Evolutionary conservation across 768 basidiomycete species (phyloP), one percentile per base, ranked within the genome.

Genomic region (Macrolepiota albuminosa): DNA sequence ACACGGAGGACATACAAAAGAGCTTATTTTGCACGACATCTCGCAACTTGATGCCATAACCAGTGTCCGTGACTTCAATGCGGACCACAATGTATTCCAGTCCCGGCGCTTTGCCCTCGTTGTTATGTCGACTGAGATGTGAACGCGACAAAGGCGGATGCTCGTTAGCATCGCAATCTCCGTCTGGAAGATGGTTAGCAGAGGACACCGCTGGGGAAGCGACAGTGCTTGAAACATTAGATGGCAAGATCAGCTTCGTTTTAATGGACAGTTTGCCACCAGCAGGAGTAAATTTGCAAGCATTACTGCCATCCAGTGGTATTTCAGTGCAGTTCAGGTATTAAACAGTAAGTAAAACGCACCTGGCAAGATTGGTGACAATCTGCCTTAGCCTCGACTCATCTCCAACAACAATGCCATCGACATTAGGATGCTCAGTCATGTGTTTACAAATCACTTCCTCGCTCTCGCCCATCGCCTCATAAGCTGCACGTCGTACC

Each of bases 301-400:
- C 89, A 64, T 91, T 91, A 64, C 88, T 87, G 49, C 29, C 40
- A 36, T 56, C 40, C n/a, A 21, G 21, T 21, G 21, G 47, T 48
- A 45, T 46, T 47, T 56, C 45, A 60, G 14, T 33, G 7, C 6
- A 49, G 31, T 37, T 26, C 6, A 43, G 37, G 24, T 29, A 18
- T 31, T n/a, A 33, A 16, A 26, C n/a, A 21, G 18, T 29, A n/a
- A 14, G 26, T 29, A n/a, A 14, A 18, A 26, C 66, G 36, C 62
- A 78, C 90, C 88, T 91, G 6, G 91, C 87, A 49, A 95, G 84
- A 70, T 95, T 94, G 51, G 88, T 93, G 70, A 88, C 81, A 55
- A 92, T 85, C 72, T 93, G 91, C 65, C 91, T 80, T 54, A 93
- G 69, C 14, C 93, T 83, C 49, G 87, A 87, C 67, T 93, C 91